Base-by-base conservation (phyloP, 768 basidiomycete genomes). In the Lactifluus subvellereus region DNA sequence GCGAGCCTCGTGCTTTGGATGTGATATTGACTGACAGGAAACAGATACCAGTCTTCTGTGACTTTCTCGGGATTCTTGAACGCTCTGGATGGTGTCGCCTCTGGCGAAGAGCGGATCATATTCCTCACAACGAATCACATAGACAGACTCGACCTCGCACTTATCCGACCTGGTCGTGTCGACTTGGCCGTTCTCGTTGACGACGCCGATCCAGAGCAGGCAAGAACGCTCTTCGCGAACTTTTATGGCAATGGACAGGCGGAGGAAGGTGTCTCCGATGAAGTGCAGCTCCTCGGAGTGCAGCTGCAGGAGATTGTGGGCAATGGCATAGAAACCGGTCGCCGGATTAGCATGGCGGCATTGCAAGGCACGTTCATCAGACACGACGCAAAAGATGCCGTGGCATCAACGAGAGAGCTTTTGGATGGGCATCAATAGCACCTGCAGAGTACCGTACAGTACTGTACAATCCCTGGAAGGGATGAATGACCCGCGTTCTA, bases 101-200 rank as follows among this genome's bases (percentile, higher is more conserved):
- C 96, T 11, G 93, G 94, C 47, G 95, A 98, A 76, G 94, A 97
- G 70, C 87, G 97, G n/a, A 88, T 99, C 71, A 84, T 99, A 40
- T 99, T 99, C 76, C 91, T 99, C 87, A 99, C 97, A 0, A 98
- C 97, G n/a, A 99, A 99, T 74, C 97, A 98, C 69, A 72, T 91
- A 58, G 85, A 90, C 63, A 82, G 80, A 65, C 83, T 99, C 40
- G 97, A 99, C 74, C 88, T 93, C 6, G 97, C 96, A 0, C 83
- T 99, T 51, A 92, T 98, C 71, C 86, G 97, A 55, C 96, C 97
- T 0, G 97, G 97, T 18, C 84, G 97, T 10, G 95, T 99, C 48
- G 97, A 99, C 73, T 73, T 98, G 51, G 80, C 84, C 32, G 84
- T 91, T 67, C 75, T 89, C 42, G 82, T 99, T 54, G 94, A 88